These are phyloP conservation scores for Elongisporangium undulatum DNA, from an alignment of 352 stramenopile genomes.

Conservation along the genomic window DNA sequence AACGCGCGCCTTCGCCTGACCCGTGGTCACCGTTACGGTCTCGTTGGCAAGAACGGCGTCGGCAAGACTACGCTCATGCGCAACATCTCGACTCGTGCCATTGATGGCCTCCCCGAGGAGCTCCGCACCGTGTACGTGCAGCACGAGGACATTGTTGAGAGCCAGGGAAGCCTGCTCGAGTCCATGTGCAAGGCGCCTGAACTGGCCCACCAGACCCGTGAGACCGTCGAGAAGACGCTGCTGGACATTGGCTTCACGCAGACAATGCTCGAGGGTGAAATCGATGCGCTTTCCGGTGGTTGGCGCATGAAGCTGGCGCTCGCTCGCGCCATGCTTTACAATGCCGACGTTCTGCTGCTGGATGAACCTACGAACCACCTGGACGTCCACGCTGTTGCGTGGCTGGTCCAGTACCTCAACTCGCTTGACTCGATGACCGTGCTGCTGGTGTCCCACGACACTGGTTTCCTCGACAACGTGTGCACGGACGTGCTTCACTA, in stretches of 20 bases:
- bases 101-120: slow-evolving; percentile 88
- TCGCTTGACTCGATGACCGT: slow-evolving; percentile 92
- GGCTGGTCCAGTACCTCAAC: slow-evolving; percentile 97
- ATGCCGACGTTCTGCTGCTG: slow-evolving; percentile 95
- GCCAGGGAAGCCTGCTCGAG: slow-evolving; percentile 69
- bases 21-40: slow-evolving; percentile 93
- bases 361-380: slow-evolving; percentile 96
- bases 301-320: slow-evolving; percentile 98
- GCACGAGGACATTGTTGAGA: slow-evolving; percentile 93
- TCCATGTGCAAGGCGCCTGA: slow-evolving; percentile 67
- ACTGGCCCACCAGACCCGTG: slow-evolving; percentile 62
- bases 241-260: slow-evolving; percentile 92
- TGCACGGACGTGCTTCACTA: slow-evolving; percentile 97
- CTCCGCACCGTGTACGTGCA: slow-evolving; percentile 97
- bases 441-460: slow-evolving; percentile 98
- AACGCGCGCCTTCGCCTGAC: slow-evolving; percentile 95
- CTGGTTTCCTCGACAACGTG: slow-evolving; percentile 95
- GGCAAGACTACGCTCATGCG: slow-evolving; percentile 96
- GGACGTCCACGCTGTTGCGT: slow-evolving; percentile 96
- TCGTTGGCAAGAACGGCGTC: slow-evolving; percentile 96
- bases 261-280: slow-evolving; percentile 90
- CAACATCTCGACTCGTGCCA: slow-evolving; percentile 85
- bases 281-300: slow-evolving; percentile 92
- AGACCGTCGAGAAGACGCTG: slow-evolving; percentile 81
- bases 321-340: slow-evolving; percentile 92